These are phyloP conservation scores for Camellia japonica DNA, from an alignment of 148 eudicot genomes.

Conservation along the genomic window DNA sequence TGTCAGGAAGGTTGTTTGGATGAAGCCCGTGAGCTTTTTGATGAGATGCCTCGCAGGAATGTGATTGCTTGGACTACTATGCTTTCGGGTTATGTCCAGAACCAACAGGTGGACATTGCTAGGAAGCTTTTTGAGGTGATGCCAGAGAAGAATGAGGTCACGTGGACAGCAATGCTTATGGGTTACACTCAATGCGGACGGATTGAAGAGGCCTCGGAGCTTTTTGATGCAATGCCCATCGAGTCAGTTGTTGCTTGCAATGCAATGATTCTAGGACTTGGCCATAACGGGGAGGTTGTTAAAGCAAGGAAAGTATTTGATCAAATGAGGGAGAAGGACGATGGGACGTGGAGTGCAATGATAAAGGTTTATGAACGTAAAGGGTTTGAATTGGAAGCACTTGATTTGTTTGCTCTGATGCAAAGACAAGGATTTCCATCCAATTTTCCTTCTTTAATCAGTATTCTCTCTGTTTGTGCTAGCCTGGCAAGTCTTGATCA, in stretches of 20 bases:
- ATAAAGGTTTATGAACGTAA: constrained; percentile 42
- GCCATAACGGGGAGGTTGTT: constrained; percentile 45
- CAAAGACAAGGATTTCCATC: constrained; percentile 30
- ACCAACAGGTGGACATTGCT: constrained; percentile 40
- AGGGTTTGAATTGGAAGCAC: constrained; percentile 43
- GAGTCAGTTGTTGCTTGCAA: constrained; percentile 42
- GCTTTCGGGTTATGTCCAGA: constrained; percentile 36
- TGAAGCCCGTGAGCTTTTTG: constrained; percentile 45
- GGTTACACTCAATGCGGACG: constrained; percentile 52
- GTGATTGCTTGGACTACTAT: constrained; percentile 51
- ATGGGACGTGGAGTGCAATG: constrained; percentile 52
- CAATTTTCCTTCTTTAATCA: constrained; percentile 42
- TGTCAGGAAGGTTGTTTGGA: constrained; percentile 37
- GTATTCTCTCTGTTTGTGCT: constrained; percentile 45
- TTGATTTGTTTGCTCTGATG: constrained; percentile 34
- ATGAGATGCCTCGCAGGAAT: constrained; percentile 43
- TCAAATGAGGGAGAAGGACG: constrained; percentile 36
- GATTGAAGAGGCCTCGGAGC: constrained; percentile 44
- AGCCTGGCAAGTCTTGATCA: constrained; percentile 43
- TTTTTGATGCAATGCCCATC: constrained; percentile 44
- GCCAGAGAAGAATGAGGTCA: constrained; percentile 56
- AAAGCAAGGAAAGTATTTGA: constrained; percentile 43
- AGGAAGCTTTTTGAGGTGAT: constrained; percentile 62
- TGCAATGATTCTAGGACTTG: constrained; percentile 46
- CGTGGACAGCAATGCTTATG: constrained; percentile 59